Evolutionary conservation across 164 flowering plant species (phyloP).

Genomic region (Kingdonia uniflora): DNA sequence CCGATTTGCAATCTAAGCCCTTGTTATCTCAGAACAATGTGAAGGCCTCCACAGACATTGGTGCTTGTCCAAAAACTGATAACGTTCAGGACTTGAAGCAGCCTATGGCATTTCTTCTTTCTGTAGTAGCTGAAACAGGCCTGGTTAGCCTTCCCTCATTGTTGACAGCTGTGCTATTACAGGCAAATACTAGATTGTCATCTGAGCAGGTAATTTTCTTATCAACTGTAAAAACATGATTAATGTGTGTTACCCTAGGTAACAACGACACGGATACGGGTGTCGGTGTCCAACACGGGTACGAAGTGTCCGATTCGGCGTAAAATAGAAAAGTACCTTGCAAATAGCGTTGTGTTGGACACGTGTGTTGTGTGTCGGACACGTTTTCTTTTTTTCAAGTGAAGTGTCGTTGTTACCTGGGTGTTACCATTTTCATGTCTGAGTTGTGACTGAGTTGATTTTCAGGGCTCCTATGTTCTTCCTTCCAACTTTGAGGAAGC

Average conservation of each 20-base stretch:
- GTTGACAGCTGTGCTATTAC: slow-evolving; percentile 82
- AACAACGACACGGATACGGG: no score
- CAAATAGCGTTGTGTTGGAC: no score
- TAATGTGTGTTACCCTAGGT: no score
- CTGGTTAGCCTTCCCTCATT: slow-evolving; percentile 80
- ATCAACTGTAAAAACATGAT: background rate
- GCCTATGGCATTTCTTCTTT: slow-evolving; percentile 53
- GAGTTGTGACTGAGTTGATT: slow-evolving; percentile 1
- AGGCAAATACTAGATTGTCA: slow-evolving; percentile 68
- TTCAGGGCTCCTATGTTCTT: slow-evolving; percentile 65
- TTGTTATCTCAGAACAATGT: slow-evolving; percentile 28
- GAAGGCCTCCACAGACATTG: slow-evolving; percentile 14
- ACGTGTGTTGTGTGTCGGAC: no score
- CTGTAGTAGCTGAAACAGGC: slow-evolving; percentile 81
- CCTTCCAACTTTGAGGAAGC: slow-evolving; percentile 94
- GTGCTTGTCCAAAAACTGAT: slow-evolving; percentile 27
- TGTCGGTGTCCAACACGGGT: no score
- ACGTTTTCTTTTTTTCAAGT: no score
- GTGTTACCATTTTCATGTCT: no score
- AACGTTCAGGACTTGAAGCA: slow-evolving; percentile 29
- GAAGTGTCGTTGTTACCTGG: no score
- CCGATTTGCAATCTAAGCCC: slow-evolving; percentile 16
- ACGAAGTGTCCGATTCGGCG: no score
- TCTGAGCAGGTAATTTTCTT: slow-evolving; percentile 78
- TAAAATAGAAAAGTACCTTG: no score